Conservation (phyloP, 345 rosid species). For the Durio zibethinus region DNA sequence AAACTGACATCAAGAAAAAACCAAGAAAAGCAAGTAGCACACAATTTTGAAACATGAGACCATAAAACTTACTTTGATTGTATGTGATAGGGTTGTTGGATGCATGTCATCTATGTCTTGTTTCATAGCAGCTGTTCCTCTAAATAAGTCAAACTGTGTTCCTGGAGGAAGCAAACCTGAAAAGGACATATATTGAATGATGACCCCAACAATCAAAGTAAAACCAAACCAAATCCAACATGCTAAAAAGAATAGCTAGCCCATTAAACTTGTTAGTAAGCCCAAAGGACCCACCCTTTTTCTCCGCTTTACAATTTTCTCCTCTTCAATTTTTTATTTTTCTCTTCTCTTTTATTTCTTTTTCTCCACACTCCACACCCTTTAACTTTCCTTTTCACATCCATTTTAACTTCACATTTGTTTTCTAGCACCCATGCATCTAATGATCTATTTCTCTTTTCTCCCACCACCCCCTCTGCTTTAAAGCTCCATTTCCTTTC, state of each 20-base stretch:
- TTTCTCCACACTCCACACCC: background rate
- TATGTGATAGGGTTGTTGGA: constrained; percentile 73
- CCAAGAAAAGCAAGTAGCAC: background rate
- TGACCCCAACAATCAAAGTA: background rate
- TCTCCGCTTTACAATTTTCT: background rate
- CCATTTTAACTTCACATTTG: background rate
- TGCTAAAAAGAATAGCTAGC: background rate
- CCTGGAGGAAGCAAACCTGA: constrained; percentile 96
- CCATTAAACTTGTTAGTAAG: background rate
- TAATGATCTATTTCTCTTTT: background rate
- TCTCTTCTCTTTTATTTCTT: background rate
- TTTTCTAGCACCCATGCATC: constrained; percentile 2
- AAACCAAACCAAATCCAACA: background rate
- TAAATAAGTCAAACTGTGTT: constrained; percentile 92
- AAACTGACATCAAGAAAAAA: background rate
- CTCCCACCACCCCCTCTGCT: background rate
- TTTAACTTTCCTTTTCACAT: background rate
- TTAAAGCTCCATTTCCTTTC: background rate
- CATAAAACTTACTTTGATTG: constrained; percentile 60
- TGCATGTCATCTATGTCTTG: constrained; percentile 93
- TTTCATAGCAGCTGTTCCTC: constrained; percentile 98
- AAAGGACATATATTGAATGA: constrained; percentile 13
- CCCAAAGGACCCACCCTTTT: background rate
- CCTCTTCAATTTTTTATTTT: background rate
- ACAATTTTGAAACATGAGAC: background rate